Evolutionary conservation across 2,329 filamentous ascomycete genomes (phyloP).

Genomic region (Fusarium sp.): DNA sequence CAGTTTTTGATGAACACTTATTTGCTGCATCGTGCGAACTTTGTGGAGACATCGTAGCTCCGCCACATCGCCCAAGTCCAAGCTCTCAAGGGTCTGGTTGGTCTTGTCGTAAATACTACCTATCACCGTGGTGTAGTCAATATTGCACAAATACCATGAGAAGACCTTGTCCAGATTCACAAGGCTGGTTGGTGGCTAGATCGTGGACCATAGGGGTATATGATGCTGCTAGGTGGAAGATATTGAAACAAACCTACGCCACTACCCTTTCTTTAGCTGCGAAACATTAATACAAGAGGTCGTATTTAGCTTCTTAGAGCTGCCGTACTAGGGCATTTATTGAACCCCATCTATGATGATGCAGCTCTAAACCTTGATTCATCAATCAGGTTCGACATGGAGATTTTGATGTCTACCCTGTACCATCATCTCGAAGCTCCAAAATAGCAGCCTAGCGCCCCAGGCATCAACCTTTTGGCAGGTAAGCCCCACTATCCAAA

Average conservation of each 20-base stretch:
- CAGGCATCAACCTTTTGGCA: conserved; percentile 20
- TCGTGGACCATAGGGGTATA: not conserved
- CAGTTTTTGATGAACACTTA: conserved; percentile 14
- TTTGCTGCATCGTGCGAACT: conserved; percentile 26
- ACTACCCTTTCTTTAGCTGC: conserved; percentile 41
- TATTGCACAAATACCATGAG: not conserved
- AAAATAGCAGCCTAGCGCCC: conserved; percentile 28
- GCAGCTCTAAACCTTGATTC: rapidly evolving
- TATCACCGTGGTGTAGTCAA: not conserved
- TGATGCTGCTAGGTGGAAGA: conserved; percentile 1
- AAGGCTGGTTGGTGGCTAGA: too few species aligned
- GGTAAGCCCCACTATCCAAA: conserved; percentile 37
- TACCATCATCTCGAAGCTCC: not conserved
- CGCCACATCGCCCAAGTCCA: conserved; percentile 31
- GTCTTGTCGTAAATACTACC: not conserved
- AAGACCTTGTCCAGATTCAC: too few species aligned
- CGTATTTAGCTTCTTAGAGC: not conserved
- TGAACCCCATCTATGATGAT: not conserved
- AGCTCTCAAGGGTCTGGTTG: conserved; percentile 23
- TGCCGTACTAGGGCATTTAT: conserved; percentile 7
- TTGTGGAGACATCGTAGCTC: conserved; percentile 39
- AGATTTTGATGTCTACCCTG: not conserved
- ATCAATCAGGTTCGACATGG: too few species aligned
- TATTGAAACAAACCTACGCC: conserved; percentile 48
- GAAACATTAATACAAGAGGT: too few species aligned